phyloP scores from a whole-genome alignment of 2,329 filamentous ascomycete species.

The Cercospora zeae-maydis region DNA sequence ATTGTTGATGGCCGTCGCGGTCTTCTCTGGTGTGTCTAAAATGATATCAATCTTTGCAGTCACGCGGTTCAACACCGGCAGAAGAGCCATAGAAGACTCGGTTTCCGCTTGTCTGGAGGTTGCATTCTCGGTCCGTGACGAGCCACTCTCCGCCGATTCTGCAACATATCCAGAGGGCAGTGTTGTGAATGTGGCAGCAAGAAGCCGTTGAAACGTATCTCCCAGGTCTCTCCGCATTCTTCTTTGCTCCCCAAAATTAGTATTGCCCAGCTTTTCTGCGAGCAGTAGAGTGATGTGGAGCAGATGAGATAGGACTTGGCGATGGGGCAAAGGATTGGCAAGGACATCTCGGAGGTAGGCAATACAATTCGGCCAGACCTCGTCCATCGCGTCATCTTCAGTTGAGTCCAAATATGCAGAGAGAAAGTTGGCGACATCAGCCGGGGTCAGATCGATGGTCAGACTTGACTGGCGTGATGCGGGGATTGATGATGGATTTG shows the following conservation, averaged over 20 bases:
- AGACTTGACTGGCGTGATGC: constrained; percentile 78
- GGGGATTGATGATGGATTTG: constrained; percentile 77
- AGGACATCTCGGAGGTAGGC: constrained; percentile 85
- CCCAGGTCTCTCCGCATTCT: constrained; percentile 88
- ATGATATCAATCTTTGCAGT: constrained; percentile 79
- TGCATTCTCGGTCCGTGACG: constrained; percentile 31
- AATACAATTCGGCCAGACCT: constrained; percentile 95
- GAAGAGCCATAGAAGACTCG: constrained; percentile 64
- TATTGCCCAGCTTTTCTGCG: constrained; percentile 95
- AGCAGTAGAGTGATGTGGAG: constrained; percentile 86
- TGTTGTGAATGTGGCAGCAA: constrained; percentile 89
- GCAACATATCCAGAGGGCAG: constrained; percentile 25
- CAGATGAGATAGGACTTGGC: constrained; percentile 80
- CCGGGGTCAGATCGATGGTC: constrained; percentile 77
- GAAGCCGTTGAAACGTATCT: constrained; percentile 83
- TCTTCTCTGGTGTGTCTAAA: constrained; percentile 79
- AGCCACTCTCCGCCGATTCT: constrained; percentile 16
- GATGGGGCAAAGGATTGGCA: constrained; percentile 88
- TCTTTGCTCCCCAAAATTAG: constrained; percentile 89
- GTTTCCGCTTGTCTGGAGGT: constrained; percentile 37
- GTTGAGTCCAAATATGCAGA: constrained; percentile 85
- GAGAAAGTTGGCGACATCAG: constrained; percentile 81
- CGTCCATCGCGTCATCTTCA: constrained; percentile 96
- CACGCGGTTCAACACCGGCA: constrained; percentile 73
- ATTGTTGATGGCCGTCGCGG: constrained; percentile 69